phyloP scores from a whole-genome alignment of 1,284 basidiomycete genomes.

The Naganishia sp. region DNA sequence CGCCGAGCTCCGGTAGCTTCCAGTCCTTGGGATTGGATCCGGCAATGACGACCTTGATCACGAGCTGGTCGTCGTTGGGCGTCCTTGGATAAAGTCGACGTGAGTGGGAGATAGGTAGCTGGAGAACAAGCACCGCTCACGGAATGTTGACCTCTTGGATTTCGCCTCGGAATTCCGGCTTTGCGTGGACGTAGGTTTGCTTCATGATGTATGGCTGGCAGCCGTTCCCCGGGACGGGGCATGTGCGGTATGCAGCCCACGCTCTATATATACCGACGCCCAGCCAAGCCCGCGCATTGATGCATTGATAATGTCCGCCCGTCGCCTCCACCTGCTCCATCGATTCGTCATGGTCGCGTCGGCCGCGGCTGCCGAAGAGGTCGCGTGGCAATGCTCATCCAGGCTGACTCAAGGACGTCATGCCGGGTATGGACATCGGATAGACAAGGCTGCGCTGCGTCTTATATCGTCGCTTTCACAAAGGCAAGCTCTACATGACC shows the following conservation, averaged over 20 bases:
- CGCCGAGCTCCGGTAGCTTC: conserved; percentile 29
- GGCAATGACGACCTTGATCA: conserved; percentile 33
- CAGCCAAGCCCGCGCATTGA: too few relatives aligned
- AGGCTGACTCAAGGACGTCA: neutral
- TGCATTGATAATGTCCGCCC: too few relatives aligned
- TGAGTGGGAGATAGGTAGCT: neutral
- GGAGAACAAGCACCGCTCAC: neutral
- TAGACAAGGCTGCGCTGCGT: neutral
- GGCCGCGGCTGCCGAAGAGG: too few relatives aligned
- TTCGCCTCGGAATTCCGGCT: conserved; percentile 20
- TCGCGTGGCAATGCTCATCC: too few relatives aligned
- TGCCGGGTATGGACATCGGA: neutral
- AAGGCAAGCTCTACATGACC: neutral
- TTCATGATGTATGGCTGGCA: conserved; percentile 1
- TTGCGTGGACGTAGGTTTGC: conserved; percentile 21
- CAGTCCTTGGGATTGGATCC: conserved; percentile 38
- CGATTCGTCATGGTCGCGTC: too few relatives aligned
- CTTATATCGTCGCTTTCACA: neutral
- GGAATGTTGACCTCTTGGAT: conserved; percentile 24
- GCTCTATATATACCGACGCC: too few relatives aligned
- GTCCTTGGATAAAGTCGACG: neutral
- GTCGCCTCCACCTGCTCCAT: too few relatives aligned
- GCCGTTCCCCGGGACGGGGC: too few relatives aligned
- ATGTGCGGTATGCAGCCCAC: too few relatives aligned
- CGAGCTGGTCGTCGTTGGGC: conserved; percentile 29